Evolutionary conservation across 192 early-diverging fungal genomes (phyloP).

Genomic region (Physocladia obscura): DNA sequence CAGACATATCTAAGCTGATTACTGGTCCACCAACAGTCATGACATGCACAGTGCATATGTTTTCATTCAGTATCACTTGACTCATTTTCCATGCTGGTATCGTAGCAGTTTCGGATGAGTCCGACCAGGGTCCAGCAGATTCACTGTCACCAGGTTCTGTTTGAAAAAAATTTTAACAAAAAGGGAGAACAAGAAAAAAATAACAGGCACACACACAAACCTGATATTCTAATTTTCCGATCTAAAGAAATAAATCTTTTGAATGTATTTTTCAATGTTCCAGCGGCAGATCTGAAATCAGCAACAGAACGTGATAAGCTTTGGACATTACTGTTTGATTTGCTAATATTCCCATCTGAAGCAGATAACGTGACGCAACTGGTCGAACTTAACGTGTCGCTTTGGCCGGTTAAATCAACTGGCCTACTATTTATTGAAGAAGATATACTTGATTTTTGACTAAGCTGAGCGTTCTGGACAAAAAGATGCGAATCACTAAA

Average conservation of each 20-base stretch:
- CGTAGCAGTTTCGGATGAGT: background rate
- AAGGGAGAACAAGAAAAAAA: background rate
- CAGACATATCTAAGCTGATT: background rate
- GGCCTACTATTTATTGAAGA: no score
- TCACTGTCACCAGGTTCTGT: background rate
- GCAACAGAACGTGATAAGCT: background rate
- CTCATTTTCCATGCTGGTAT: background rate
- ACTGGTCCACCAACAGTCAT: conserved; percentile 8
- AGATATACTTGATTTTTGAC: no score
- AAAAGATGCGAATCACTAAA: no score
- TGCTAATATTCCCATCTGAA: no score
- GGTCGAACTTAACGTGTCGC: no score
- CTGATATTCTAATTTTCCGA: background rate
- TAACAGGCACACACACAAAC: background rate
- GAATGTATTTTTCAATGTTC: conserved; percentile 1
- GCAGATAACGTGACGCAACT: no score
- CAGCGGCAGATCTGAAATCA: background rate
- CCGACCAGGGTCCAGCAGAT: conserved; percentile 1
- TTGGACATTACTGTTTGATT: background rate
- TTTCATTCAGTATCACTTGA: background rate
- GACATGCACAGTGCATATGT: conserved; percentile 5
- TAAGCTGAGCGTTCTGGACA: no score
- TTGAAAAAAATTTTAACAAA: no score
- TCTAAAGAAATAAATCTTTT: background rate
- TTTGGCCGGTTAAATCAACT: no score